phyloP scores from a whole-genome alignment of 805 yeast species.

The Jamesozyma gamospora region DNA sequence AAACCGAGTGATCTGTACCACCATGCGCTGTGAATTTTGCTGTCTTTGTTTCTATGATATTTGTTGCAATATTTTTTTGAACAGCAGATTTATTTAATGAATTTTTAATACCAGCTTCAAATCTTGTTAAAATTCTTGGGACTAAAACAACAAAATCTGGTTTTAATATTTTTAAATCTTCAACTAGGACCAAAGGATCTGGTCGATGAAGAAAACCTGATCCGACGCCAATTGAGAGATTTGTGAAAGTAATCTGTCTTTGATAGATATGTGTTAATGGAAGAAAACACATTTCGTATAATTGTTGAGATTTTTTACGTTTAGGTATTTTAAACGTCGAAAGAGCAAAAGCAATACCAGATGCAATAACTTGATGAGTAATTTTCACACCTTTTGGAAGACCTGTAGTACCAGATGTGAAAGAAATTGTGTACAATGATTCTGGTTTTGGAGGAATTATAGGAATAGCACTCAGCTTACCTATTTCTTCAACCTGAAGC shows the following conservation, averaged over 20 bases:
- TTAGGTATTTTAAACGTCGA: constrained; percentile 26
- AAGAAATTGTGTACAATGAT: constrained; percentile 50
- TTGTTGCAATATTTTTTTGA: constrained; percentile 18
- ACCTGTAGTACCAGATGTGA: constrained; percentile 72
- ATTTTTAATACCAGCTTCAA: constrained; percentile 51
- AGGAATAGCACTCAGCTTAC: constrained; percentile 34
- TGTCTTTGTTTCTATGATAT: constrained; percentile 18
- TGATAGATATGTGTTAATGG: constrained; percentile 55
- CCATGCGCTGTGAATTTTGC: constrained; percentile 22
- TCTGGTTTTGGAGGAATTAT: constrained; percentile 42
- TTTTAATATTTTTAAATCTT: constrained; percentile 44
- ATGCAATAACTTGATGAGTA: constrained; percentile 41
- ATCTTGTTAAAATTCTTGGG: constrained; percentile 53
- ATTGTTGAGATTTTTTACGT: constrained; percentile 18
- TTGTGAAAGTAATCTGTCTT: constrained; percentile 36
- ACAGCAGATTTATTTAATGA: constrained; percentile 17
- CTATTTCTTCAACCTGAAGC: constrained; percentile 34
- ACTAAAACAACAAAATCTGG: constrained; percentile 50
- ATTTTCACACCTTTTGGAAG: constrained; percentile 61
- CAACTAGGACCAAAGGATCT: constrained; percentile 42
- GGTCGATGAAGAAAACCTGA: constrained; percentile 49
- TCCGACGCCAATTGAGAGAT: constrained; percentile 38
- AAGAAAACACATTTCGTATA: constrained; percentile 34
- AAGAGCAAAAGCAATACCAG: constrained; percentile 39
- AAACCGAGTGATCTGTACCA: constrained; percentile 33